Base-by-base conservation (phyloP, 2,329 filamentous ascomycete genomes). In the Leptographium galeiforme region DNA sequence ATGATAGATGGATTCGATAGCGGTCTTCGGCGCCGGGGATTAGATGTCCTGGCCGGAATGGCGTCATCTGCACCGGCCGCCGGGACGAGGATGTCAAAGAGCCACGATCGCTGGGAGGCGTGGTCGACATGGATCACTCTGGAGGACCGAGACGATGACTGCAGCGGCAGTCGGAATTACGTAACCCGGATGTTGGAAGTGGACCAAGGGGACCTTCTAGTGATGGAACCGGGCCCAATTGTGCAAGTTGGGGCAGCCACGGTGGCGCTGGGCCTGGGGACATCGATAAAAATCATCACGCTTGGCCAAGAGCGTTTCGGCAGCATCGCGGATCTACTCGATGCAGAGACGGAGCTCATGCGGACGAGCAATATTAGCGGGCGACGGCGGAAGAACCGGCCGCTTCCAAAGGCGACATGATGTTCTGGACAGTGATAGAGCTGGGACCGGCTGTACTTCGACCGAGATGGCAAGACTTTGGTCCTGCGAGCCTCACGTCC, bases 221-320 rank as follows among this genome's bases (percentile, higher is more conserved):
- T 88, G 25, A 77, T 77, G 2, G 74, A 74, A 47, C 69, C 85
- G 1, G 87, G 86, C 0, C 85, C 85, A 0, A 77, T 85, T 54
- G 72, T 73, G 2, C 71, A 71, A 51, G 68, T 88, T 1, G 85
- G 85, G 13, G 74, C 77, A 48, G 73, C 75, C 47, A 84, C 82
- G 50, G 73, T 87, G 4, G 86, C 80, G 0, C 76, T 90, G 34
- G 84, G 77, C 0, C 80, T 89, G 55, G 87, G 85, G 13, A 86
- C 89, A 59, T 73, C 79, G 1, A 73, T 89, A 61, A 89, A 89
- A 66, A 69, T 89, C 50, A 75, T 89, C 53, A 79, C 78, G 2
- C 70, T 84, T 7, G 84, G 83, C 7, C 75, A 79, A 57, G 83
- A 85, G 62, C 71, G 77, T 36, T 85, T 84, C 60, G 79, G 82